Percentiles rank a stretch among this genome's conserved stretches.
Conservation (phyloP, 2,329 filamentous ascomycete species). For the Geosmithia flava region DNA sequence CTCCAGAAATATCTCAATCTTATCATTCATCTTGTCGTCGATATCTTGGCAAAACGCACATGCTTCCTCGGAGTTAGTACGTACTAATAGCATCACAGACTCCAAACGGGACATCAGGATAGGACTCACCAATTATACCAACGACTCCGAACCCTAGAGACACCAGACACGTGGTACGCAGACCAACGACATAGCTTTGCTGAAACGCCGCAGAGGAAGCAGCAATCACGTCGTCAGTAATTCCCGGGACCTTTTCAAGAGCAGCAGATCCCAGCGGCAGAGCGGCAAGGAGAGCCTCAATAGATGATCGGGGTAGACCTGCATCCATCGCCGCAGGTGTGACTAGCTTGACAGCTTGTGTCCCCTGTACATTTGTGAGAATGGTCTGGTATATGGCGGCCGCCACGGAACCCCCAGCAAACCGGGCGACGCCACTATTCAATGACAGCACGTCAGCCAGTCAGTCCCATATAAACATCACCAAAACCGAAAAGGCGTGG, state of each 20-base stretch:
- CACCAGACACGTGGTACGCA: conserved; percentile 14
- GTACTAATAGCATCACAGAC: background rate
- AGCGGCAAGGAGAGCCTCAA: conserved; percentile 15
- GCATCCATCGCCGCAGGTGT: conserved; percentile 19
- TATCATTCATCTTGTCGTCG: conserved; percentile 21
- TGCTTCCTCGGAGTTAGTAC: conserved; percentile 6
- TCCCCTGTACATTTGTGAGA: conserved; percentile 20
- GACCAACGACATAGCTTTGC: conserved; percentile 16
- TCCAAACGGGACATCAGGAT: background rate
- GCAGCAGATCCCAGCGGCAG: conserved; percentile 11
- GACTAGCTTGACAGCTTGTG: conserved; percentile 16
- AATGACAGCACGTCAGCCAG: too few relatives aligned
- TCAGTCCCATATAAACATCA: background rate
- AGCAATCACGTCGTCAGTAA: conserved; percentile 11
- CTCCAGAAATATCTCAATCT: conserved; percentile 21
- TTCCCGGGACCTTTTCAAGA: conserved; percentile 11
- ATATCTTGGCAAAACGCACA: conserved; percentile 19
- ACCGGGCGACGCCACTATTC: conserved; percentile 23
- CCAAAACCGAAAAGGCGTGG: background rate
- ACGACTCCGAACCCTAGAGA: conserved; percentile 16
- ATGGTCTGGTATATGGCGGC: conserved; percentile 27
- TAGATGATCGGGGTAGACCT: conserved; percentile 16
- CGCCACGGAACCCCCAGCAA: conserved; percentile 27
- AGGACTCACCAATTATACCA: conserved; percentile 13
- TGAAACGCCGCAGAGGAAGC: conserved; percentile 15